Conservation (phyloP, 1,284 basidiomycete genomes). For the Salmacisia buchloeana region DNA sequence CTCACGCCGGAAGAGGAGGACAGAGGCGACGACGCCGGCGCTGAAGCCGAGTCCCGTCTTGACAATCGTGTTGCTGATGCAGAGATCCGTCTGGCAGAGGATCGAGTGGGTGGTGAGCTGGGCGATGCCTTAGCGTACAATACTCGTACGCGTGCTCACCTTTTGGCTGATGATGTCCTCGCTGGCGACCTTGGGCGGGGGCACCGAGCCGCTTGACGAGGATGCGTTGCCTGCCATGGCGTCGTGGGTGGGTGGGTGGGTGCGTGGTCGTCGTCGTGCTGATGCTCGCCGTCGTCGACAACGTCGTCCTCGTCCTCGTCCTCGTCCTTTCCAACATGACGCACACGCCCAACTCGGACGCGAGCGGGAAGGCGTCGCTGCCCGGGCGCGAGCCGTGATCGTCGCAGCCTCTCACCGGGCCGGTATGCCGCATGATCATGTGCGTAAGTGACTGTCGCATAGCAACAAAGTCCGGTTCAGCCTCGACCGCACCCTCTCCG, state of each 20-base stretch:
- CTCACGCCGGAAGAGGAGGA: conserved; percentile 90
- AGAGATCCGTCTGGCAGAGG: conserved; percentile 29
- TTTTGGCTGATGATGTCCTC: conserved; percentile 81
- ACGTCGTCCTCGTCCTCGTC: too few relatives aligned
- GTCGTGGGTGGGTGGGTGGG: not conserved
- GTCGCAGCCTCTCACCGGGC: too few relatives aligned
- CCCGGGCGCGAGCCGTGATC: too few relatives aligned
- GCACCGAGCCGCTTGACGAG: conserved; percentile 17
- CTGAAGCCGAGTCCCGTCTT: conserved; percentile 87
- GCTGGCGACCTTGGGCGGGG: conserved; percentile 58
- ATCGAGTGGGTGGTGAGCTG: not conserved
- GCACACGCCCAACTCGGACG: too few relatives aligned
- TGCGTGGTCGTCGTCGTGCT: not conserved
- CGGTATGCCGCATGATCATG: too few relatives aligned
- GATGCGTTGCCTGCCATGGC: conserved; percentile 12
- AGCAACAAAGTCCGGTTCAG: too few relatives aligned
- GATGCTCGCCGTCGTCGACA: not conserved
- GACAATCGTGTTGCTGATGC: conserved; percentile 56
- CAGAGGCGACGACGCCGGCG: conserved; percentile 86
- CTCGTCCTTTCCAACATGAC: too few relatives aligned
- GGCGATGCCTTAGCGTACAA: not conserved
- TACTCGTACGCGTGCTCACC: conserved; percentile 55
- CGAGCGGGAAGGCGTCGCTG: too few relatives aligned
- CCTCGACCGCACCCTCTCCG: too few relatives aligned
- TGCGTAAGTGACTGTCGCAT: too few relatives aligned